A percentile compares a stretch with the other conserved stretches of the same genome.
Evolutionary conservation across 768 basidiomycete genomes (phyloP).

Genomic region (Artomyces pyxidatus): DNA sequence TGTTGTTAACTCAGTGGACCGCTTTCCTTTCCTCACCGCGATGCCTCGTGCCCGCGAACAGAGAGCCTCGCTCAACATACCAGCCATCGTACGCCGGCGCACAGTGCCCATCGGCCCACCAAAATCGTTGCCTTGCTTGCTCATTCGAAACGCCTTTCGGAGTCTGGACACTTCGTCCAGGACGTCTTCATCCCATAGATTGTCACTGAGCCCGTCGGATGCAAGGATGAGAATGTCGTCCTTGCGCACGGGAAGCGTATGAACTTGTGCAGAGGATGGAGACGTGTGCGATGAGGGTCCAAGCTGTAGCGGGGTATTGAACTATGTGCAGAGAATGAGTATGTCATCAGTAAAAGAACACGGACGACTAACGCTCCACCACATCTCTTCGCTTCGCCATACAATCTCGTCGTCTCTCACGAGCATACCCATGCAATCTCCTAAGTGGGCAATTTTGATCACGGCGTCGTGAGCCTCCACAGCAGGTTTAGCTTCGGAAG

Average conservation of each 20-base stretch:
- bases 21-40: slow-evolving; percentile 7
- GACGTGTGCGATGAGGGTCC: slow-evolving; percentile 53
- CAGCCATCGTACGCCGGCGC: slow-evolving; percentile 48
- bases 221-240: slow-evolving; percentile 78
- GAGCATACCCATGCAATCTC: slow-evolving; percentile 84
- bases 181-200: slow-evolving; percentile 84
- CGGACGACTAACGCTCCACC: slow-evolving; percentile 57
- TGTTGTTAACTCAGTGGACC: too few relatives aligned
- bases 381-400: slow-evolving; percentile 91
- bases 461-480: slow-evolving; percentile 39
- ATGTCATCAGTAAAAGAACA: neutral
- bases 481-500: slow-evolving; percentile 17
- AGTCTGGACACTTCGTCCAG: slow-evolving; percentile 71
- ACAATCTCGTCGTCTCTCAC: slow-evolving; percentile 71
- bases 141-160: slow-evolving; percentile 28
- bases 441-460: slow-evolving; percentile 76
- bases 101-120: slow-evolving; percentile 25
- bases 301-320: slow-evolving; percentile 60
- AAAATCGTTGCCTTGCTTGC: neutral
- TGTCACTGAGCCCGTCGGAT: slow-evolving; percentile 77
- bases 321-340: slow-evolving; percentile 22
- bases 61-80: slow-evolving; percentile 70
- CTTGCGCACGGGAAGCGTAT: slow-evolving; percentile 58
- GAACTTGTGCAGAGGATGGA: slow-evolving; percentile 60
- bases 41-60: slow-evolving; percentile 71